These are phyloP conservation scores for Cnidoscolus chayamansa DNA, from an alignment of 441 rosid genomes.

Conservation along the genomic window DNA sequence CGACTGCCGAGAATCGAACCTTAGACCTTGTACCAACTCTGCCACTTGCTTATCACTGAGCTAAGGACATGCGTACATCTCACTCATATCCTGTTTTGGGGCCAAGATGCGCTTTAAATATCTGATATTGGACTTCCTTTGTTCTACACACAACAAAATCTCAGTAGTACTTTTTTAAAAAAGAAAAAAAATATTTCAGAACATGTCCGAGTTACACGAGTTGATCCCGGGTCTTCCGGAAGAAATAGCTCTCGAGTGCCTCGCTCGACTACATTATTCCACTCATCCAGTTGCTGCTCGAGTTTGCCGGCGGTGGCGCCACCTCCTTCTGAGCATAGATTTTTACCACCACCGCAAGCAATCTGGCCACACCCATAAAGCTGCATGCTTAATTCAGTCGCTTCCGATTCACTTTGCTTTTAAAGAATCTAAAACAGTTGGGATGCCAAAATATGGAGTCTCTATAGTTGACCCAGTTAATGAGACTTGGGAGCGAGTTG, in stretches of 20 bases:
- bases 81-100: too few relatives aligned
- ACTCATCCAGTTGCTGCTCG: slow-evolving; percentile 36
- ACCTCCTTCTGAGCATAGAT: slow-evolving; percentile 32
- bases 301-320: slow-evolving; percentile 42
- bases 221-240: slow-evolving; percentile 40
- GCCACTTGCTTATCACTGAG: too few relatives aligned
- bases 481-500: slow-evolving; percentile 35
- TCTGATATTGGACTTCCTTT: neutral
- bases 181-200: neutral
- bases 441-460: slow-evolving; percentile 31
- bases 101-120: neutral
- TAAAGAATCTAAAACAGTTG: slow-evolving; percentile 20
- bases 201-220: slow-evolving; percentile 17
- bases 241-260: slow-evolving; percentile 49
- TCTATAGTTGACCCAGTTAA: slow-evolving; percentile 37
- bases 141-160: neutral
- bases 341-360: slow-evolving; percentile 37
- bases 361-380: slow-evolving; percentile 27
- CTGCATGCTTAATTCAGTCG: slow-evolving; percentile 46
- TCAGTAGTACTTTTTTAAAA: too few relatives aligned
- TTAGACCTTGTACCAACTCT: too few relatives aligned
- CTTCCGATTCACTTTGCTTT: slow-evolving; percentile 12
- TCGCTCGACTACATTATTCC: slow-evolving; percentile 37
- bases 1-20: too few relatives aligned
- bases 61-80: too few relatives aligned